These are phyloP conservation scores for Pleurotus djamor DNA, from an alignment of 768 basidiomycete genomes.

Conservation along the genomic window DNA sequence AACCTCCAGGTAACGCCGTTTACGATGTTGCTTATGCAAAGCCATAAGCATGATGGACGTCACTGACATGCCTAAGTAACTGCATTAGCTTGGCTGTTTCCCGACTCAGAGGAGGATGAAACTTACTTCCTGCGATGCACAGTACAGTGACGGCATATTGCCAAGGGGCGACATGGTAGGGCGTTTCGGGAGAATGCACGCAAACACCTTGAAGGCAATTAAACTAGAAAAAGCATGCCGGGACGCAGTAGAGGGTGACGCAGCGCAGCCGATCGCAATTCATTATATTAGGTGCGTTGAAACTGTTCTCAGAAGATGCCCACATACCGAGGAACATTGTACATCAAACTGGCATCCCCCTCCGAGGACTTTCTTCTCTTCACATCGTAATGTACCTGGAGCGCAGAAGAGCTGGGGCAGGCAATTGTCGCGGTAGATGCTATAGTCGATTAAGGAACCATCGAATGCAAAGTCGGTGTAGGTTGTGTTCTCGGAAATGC, in stretches of 20 bases:
- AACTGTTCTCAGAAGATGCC: background rate
- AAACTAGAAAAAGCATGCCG: background rate
- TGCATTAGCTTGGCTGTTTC: background rate
- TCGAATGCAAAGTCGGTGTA: constrained; percentile 45
- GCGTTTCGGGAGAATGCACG: constrained; percentile 31
- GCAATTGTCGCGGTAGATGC: constrained; percentile 62
- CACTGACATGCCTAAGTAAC: constrained; percentile 30
- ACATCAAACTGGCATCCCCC: constrained; percentile 45
- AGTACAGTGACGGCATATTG: constrained; percentile 36
- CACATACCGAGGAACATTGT: constrained; percentile 46
- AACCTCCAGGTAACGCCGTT: constrained; percentile 33
- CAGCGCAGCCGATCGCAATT: background rate
- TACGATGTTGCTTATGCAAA: constrained; percentile 38
- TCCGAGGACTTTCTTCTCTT: constrained; percentile 39
- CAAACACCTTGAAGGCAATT: constrained; percentile 18
- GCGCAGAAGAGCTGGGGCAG: constrained; percentile 55
- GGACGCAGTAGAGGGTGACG: constrained; percentile 27
- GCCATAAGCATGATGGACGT: constrained; percentile 34
- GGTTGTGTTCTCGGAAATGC: constrained; percentile 49
- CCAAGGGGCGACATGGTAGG: constrained; percentile 37
- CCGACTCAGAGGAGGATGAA: background rate
- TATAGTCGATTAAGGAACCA: constrained; percentile 40
- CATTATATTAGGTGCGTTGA: background rate
- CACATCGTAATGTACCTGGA: constrained; percentile 36
- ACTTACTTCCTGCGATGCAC: constrained; percentile 37